Evolutionary conservation across 2,329 filamentous ascomycete genomes (phyloP).

Genomic region (Ascochyta viciae-villosae): DNA sequence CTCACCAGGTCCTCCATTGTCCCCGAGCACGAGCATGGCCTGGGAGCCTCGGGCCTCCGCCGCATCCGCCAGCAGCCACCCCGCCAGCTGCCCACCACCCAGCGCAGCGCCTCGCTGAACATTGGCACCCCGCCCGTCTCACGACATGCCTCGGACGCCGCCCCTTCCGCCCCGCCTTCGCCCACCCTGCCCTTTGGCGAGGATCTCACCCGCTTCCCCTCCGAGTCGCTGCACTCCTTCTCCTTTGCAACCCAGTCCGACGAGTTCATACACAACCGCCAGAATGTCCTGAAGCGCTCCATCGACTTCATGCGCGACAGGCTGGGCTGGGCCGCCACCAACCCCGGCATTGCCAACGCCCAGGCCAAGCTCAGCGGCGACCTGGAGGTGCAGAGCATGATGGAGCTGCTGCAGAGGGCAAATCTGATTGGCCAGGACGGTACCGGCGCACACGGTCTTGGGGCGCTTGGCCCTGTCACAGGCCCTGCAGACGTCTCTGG

Average conservation of each 20-base stretch:
- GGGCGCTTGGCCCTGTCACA: conserved; percentile 71
- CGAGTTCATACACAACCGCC: conserved; percentile 87
- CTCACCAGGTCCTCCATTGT: conserved; percentile 82
- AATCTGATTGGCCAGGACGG: conserved; percentile 77
- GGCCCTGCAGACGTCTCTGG: conserved; percentile 77
- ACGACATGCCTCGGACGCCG: conserved; percentile 54
- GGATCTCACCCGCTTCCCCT: conserved; percentile 90
- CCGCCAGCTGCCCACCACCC: conserved; percentile 59
- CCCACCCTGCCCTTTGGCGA: conserved; percentile 76
- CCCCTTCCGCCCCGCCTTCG: conserved; percentile 68
- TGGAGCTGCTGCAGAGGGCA: conserved; percentile 83
- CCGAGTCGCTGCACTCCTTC: conserved; percentile 96
- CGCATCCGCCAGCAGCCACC: conserved; percentile 87
- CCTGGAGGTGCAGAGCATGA: conserved; percentile 85
- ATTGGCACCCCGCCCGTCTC: conserved; percentile 65
- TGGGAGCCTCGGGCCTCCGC: conserved; percentile 84
- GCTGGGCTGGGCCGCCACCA: conserved; percentile 79
- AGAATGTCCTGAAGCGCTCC: conserved; percentile 90
- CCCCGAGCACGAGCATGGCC: conserved; percentile 84
- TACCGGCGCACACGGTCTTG: conserved; percentile 58
- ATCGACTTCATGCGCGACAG: conserved; percentile 97
- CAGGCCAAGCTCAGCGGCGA: conserved; percentile 85
- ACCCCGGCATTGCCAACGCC: conserved; percentile 79
- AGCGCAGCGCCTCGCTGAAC: conserved; percentile 75
- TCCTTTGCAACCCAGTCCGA: conserved; percentile 96